Conservation (phyloP, 306 rosid species). For the Cicer cuneatum region DNA sequence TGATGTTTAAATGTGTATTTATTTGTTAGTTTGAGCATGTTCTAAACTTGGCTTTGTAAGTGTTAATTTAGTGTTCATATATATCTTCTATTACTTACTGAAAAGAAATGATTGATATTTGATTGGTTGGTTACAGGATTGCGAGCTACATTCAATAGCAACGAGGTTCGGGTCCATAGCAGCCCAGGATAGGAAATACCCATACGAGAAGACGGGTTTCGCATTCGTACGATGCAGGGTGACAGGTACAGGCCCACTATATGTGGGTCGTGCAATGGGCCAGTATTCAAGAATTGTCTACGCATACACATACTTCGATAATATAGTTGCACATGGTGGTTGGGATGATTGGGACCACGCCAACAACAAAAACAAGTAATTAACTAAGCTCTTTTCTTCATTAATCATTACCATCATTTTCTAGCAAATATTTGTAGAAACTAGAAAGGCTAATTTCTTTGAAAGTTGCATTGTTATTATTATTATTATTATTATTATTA, state of each 20-base stretch:
- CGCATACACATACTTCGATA: constrained; percentile 71
- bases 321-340: constrained; percentile 74
- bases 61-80: too few relatives aligned
- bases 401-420: too few relatives aligned
- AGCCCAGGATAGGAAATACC: constrained; percentile 67
- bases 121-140: constrained; percentile 55
- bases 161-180: constrained; percentile 85
- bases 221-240: constrained; percentile 76
- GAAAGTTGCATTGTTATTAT: too few relatives aligned
- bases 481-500: neutral
- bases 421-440: too few relatives aligned
- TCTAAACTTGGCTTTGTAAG: too few relatives aligned
- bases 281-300: constrained; percentile 74
- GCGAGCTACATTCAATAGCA: constrained; percentile 78
- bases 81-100: too few relatives aligned
- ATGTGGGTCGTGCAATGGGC: constrained; percentile 91
- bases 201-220: constrained; percentile 74
- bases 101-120: too few relatives aligned
- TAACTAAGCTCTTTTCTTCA: neutral
- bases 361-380: constrained; percentile 61
- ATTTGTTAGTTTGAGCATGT: too few relatives aligned
- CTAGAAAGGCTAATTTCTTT: too few relatives aligned
- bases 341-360: constrained; percentile 85
- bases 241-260: constrained; percentile 75
- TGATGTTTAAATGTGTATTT: too few relatives aligned